These are phyloP conservation scores for Lodderomyces pseudojiufengensis DNA, from an alignment of 1,139 yeast species.

Conservation along the genomic window DNA sequence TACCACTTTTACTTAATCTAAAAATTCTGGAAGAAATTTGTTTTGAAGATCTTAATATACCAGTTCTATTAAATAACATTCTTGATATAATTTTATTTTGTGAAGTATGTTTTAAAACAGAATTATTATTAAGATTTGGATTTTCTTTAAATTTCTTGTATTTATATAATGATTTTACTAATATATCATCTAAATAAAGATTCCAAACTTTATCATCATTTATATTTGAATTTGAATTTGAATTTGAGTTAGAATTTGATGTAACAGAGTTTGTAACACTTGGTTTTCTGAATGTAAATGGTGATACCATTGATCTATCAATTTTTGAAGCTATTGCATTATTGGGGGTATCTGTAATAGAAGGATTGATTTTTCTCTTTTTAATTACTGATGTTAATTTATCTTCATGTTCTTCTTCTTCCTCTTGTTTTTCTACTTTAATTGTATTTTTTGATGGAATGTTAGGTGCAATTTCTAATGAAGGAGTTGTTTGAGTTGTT, in stretches of 20 bases:
- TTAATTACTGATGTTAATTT: neutral
- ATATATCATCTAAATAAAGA: conserved; percentile 33
- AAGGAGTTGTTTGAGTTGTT: conserved; percentile 8
- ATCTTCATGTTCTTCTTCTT: neutral
- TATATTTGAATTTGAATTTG: conserved; percentile 10
- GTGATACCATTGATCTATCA: conserved; percentile 35
- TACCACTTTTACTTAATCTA: conserved; percentile 21
- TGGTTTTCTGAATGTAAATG: conserved; percentile 16
- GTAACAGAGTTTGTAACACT: conserved; percentile 12
- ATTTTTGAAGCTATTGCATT: conserved; percentile 37
- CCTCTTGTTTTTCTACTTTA: too few species aligned
- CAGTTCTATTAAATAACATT: conserved; percentile 39
- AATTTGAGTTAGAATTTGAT: conserved; percentile 4
- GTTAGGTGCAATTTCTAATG: conserved; percentile 4
- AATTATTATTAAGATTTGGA: conserved; percentile 20
- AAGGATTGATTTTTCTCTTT: conserved; percentile 10
- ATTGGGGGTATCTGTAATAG: conserved; percentile 31
- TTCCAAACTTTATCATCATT: conserved; percentile 37
- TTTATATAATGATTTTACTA: conserved; percentile 35
- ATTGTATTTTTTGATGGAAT: neutral
- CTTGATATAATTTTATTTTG: conserved; percentile 43
- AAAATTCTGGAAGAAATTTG: conserved; percentile 38
- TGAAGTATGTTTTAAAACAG: conserved; percentile 31
- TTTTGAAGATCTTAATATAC: conserved; percentile 35
- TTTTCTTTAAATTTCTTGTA: conserved; percentile 33